A percentile compares a stretch with the other conserved stretches of the same genome.
Conservation (phyloP, 805 yeast genomes). For the Danielia reshetovae region DNA sequence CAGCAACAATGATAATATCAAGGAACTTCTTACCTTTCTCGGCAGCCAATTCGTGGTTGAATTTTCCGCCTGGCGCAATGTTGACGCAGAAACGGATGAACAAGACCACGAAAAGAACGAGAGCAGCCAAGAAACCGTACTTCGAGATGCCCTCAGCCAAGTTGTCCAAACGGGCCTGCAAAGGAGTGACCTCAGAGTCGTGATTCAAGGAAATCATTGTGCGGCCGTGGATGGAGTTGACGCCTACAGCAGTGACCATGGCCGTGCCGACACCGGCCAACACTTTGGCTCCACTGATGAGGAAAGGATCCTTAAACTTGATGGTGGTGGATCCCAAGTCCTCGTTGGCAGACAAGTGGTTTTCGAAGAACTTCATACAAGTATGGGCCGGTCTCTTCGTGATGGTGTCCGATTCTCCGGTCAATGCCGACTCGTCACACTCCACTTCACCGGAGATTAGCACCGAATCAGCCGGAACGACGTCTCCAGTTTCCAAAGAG, state of each 20-base stretch:
- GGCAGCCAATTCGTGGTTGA: constrained; percentile 48
- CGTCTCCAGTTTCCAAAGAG: constrained; percentile 86
- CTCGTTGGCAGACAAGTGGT: constrained; percentile 18
- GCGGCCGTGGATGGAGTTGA: constrained; percentile 84
- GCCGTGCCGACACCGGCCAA: constrained; percentile 84
- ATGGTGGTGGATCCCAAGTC: constrained; percentile 40
- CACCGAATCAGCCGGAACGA: constrained; percentile 84
- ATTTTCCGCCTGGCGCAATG: constrained; percentile 49
- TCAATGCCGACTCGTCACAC: constrained; percentile 87
- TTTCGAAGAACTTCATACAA: constrained; percentile 31
- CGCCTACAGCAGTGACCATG: constrained; percentile 87
- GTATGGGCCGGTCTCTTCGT: constrained; percentile 56
- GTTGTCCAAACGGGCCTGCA: constrained; percentile 74
- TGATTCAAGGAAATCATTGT: constrained; percentile 77
- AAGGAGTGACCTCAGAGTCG: constrained; percentile 82
- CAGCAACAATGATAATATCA: constrained; percentile 83
- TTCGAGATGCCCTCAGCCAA: constrained; percentile 95
- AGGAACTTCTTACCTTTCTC: constrained; percentile 81
- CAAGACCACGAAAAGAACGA: constrained; percentile 73
- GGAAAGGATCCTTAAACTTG: constrained; percentile 66
- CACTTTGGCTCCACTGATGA: constrained; percentile 88
- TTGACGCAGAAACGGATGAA: constrained; percentile 69
- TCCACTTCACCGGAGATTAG: constrained; percentile 72
- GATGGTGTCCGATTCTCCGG: constrained; percentile 90
- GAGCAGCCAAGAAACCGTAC: constrained; percentile 84